A percentile compares a stretch with the other conserved stretches of the same genome.
phyloP scores from a whole-genome alignment of 2,329 filamentous ascomycete genomes.

The Exophiala dermatitidis region DNA sequence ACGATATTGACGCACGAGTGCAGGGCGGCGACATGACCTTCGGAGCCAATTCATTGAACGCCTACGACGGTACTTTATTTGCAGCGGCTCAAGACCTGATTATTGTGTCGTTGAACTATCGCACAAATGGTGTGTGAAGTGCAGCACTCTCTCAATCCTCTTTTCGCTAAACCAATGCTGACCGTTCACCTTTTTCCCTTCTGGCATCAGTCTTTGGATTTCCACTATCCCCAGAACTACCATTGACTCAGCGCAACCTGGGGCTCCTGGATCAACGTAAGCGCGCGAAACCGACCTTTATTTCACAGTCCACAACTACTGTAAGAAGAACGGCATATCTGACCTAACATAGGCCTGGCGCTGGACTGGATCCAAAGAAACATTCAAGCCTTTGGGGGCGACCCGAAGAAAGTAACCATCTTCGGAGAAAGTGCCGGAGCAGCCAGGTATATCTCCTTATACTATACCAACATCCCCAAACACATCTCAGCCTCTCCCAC shows the following conservation, averaged over 20 bases:
- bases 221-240: slow-evolving; percentile 33
- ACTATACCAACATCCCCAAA: background rate
- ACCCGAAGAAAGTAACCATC: slow-evolving; percentile 32
- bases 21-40: slow-evolving; percentile 35
- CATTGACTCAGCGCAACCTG: slow-evolving; percentile 30
- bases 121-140: slow-evolving; percentile 26
- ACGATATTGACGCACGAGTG: background rate
- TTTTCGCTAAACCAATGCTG: background rate
- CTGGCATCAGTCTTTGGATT: slow-evolving; percentile 36
- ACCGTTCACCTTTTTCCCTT: background rate
- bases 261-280: slow-evolving; percentile 28
- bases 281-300: background rate
- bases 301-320: background rate
- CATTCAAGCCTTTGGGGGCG: slow-evolving; percentile 33
- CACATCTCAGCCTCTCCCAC: no score
- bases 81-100: slow-evolving; percentile 34
- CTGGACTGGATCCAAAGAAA: slow-evolving; percentile 33
- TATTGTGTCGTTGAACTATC: slow-evolving; percentile 34
- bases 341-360: slow-evolving; percentile 26
- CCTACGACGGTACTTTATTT: slow-evolving; percentile 34
- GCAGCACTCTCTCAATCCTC: background rate
- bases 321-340: background rate
- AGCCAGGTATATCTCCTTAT: slow-evolving; percentile 2
- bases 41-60: slow-evolving; percentile 26
- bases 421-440: slow-evolving; percentile 33